A percentile compares a stretch with the other conserved stretches of the same genome.
Evolutionary conservation across 2,329 filamentous ascomycete species (phyloP).

Genomic region (Colletotrichum sansevieriae): DNA sequence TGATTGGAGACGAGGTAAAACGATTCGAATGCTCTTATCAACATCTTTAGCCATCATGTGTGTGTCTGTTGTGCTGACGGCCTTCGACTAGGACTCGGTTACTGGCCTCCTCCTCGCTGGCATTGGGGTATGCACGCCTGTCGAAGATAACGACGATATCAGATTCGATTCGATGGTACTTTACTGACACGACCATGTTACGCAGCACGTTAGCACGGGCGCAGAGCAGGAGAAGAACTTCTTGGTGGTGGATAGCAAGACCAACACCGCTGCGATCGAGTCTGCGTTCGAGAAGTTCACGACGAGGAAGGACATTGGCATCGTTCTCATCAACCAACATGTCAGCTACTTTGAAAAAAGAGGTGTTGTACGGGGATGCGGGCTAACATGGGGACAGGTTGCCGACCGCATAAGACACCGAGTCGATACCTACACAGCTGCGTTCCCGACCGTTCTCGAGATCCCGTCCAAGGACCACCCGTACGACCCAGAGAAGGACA

Average conservation of each 20-base stretch:
- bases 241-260: conserved; percentile 95
- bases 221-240: conserved; percentile 97
- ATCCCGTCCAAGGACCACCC: conserved; percentile 99
- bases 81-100: conserved; percentile 81
- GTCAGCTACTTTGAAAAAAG: conserved; percentile 63
- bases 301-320: conserved; percentile 93
- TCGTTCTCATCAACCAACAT: conserved; percentile 97
- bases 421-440: conserved; percentile 91
- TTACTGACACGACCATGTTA: conserved; percentile 9
- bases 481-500: conserved; percentile 99
- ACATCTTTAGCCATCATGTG: conserved; percentile 35
- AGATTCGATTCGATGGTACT: not conserved
- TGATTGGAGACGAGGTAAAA: conserved; percentile 94
- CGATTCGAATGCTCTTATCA: conserved; percentile 45
- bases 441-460: conserved; percentile 95
- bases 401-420: conserved; percentile 93
- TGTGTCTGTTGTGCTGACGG: conserved; percentile 43
- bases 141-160: not conserved
- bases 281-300: conserved; percentile 91
- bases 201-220: conserved; percentile 88
- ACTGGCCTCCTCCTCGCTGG: conserved; percentile 95
- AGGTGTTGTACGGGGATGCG: not conserved
- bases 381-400: conserved; percentile 69
- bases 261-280: conserved; percentile 89
- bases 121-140: conserved; percentile 77